phyloP scores from a whole-genome alignment of 2,329 filamentous ascomycete genomes.

The Fusarium protoensiforme region DNA sequence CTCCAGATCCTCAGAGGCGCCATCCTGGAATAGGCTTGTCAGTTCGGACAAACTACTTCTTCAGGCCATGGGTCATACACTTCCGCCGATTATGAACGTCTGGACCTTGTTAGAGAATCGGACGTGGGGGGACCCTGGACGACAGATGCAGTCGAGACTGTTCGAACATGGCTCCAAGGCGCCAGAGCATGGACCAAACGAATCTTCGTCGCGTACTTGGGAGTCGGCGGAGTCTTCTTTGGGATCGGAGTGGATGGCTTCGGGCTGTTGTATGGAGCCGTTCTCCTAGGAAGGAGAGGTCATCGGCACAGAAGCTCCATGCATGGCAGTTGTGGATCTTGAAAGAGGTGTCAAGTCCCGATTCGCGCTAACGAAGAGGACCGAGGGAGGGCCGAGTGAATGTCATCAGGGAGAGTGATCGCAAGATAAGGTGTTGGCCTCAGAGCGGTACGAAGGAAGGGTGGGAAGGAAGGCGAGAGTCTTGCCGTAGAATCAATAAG shows the following conservation, averaged over 20 bases:
- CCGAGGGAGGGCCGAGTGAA: neutral
- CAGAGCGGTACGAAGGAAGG: neutral
- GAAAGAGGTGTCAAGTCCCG: neutral
- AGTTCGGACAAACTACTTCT: neutral
- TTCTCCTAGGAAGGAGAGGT: neutral
- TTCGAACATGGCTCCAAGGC: neutral
- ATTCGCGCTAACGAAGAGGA: neutral
- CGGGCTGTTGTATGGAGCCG: neutral
- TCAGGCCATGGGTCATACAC: neutral
- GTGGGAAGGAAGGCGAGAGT: neutral
- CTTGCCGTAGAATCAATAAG: neutral
- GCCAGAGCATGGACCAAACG: neutral
- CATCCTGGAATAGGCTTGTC: neutral
- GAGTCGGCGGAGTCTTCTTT: neutral
- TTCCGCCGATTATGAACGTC: slow-evolving; percentile 1
- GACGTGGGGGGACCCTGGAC: neutral
- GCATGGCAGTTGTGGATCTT: neutral
- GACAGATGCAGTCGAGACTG: neutral
- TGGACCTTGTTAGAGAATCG: slow-evolving; percentile 2
- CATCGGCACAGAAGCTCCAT: neutral
- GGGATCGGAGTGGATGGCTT: neutral
- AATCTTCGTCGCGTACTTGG: neutral
- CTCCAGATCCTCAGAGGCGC: slow-evolving; percentile 1
- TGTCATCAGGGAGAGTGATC: neutral
- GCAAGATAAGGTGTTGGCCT: neutral